Evolutionary conservation across 2,329 filamentous ascomycete genomes (phyloP).

Genomic region (Ascocoryne sarcoides): DNA sequence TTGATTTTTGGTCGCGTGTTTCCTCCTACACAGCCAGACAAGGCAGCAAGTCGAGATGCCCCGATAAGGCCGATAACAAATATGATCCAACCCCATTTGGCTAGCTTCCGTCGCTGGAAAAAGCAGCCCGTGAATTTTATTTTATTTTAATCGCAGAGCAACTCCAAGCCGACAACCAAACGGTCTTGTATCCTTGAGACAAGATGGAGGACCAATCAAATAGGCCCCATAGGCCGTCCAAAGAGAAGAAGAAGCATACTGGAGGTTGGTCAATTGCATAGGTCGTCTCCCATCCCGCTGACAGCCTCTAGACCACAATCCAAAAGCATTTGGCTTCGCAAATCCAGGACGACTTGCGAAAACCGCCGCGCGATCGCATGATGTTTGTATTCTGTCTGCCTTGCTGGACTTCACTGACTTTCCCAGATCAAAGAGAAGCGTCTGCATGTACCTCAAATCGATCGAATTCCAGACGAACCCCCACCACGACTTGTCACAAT

Average conservation of each 20-base stretch:
- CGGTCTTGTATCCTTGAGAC: too few relatives aligned
- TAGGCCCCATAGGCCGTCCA: conserved; percentile 74
- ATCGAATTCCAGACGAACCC: conserved; percentile 90
- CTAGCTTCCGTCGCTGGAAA: too few relatives aligned
- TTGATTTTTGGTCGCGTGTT: too few relatives aligned
- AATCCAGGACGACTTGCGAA: conserved; percentile 30
- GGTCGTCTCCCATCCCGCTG: too few relatives aligned
- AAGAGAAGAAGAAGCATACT: conserved; percentile 76
- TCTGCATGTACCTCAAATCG: conserved; percentile 91
- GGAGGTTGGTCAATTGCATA: conserved; percentile 39
- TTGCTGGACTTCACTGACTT: conserved; percentile 7
- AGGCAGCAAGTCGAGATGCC: too few relatives aligned
- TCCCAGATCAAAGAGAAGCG: conserved; percentile 83
- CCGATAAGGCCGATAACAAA: too few relatives aligned
- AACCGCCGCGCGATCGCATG: conserved; percentile 41
- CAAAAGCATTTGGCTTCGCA: conserved; percentile 30
- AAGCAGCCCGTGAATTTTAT: too few relatives aligned
- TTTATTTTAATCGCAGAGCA: conserved; percentile 3
- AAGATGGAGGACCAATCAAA: conserved; percentile 75
- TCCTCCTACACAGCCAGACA: too few relatives aligned
- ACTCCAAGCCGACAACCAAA: neutral
- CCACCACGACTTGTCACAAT: conserved; percentile 89
- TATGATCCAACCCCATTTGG: too few relatives aligned
- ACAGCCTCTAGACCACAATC: conserved; percentile 25
- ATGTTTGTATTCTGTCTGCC: conserved; percentile 33